phyloP scores from a whole-genome alignment of 768 basidiomycete genomes.

The Amylocystis lapponica region DNA sequence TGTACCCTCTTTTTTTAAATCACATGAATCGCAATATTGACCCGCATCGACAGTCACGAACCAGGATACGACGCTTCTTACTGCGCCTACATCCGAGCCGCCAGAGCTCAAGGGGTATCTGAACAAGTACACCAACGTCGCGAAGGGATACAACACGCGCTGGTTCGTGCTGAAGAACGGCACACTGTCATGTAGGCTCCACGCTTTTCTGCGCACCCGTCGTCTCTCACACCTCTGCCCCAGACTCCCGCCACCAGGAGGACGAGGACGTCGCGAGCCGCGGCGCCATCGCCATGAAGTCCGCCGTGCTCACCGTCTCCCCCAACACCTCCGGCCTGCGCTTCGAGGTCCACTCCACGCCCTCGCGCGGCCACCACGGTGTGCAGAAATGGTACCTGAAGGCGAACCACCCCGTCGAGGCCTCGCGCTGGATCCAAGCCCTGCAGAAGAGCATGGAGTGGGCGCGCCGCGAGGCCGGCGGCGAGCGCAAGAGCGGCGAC shows the following conservation, averaged over 20 bases:
- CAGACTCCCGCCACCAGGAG: slow-evolving; percentile 82
- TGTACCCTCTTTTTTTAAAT: slow-evolving; percentile 35
- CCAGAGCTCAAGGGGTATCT: slow-evolving; percentile 70
- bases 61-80: slow-evolving; percentile 68
- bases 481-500: slow-evolving; percentile 38
- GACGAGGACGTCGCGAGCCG: slow-evolving; percentile 83
- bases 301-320: slow-evolving; percentile 56
- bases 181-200: slow-evolving; percentile 66
- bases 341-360: slow-evolving; percentile 75
- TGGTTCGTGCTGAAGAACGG: slow-evolving; percentile 93
- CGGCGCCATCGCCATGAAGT: slow-evolving; percentile 85
- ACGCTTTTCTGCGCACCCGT: not conserved
- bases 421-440: slow-evolving; percentile 79
- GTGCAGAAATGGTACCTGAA: slow-evolving; percentile 79
- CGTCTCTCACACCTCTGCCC: not conserved
- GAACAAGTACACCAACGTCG: slow-evolving; percentile 92
- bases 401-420: slow-evolving; percentile 85
- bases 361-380: slow-evolving; percentile 40
- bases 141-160: slow-evolving; percentile 80
- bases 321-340: slow-evolving; percentile 53
- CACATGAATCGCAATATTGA: too few species aligned
- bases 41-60: slow-evolving; percentile 54
- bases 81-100: slow-evolving; percentile 42
- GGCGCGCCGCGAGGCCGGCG: slow-evolving; percentile 38
- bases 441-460: slow-evolving; percentile 71